Base-by-base conservation (phyloP, 1,284 basidiomycete genomes). In the Puccinia hordei region DNA sequence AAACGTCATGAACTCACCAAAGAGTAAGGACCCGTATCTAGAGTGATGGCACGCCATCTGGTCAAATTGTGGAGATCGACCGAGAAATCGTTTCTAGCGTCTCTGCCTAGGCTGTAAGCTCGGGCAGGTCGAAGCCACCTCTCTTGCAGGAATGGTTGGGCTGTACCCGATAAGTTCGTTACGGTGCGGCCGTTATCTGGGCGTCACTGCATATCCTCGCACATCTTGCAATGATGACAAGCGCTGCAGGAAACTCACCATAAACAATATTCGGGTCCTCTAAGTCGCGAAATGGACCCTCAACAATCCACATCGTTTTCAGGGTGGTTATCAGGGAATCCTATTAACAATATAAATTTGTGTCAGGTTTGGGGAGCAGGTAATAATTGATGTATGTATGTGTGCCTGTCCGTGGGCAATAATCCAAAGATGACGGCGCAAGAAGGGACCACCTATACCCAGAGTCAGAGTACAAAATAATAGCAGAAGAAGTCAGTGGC, bases 61-160 rank as follows among this genome's bases (percentile, higher is more conserved):
- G 38, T 51, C 27, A 75, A 75, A n/a, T 2, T 49, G n/a, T 49
- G 51, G 13, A 38, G 59, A 3, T 63, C 27, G 41, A 59, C 22
- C 33, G 73, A 75, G 15, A 75, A 65, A 75, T 75, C 73, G 59
- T 75, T 75, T n/a, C 24, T 15, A 10, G 24, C 12, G 9, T 75
- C 57, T 65, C 73, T 75, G n/a, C 73, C 73, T 33, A 75, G 4
- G 41, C 59, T 75, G 38, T 75, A 75, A 65, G 51, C n/a, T 2
- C 73, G 57, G 10, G 17, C 19, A 44, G 73, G 73, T 51, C 59
- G 57, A 12, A 75, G 73, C 73, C 73, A 75, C 41, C 73, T 71
- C 49, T 71, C 8, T 66, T 30, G 63, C 22, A 6, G 22, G 2
- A 2, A 27, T 46, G 5, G 2, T 9, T 44, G 35, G 22, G 9